phyloP scores from a whole-genome alignment of 768 basidiomycete species.

The Vishniacozyma victoriae region DNA sequence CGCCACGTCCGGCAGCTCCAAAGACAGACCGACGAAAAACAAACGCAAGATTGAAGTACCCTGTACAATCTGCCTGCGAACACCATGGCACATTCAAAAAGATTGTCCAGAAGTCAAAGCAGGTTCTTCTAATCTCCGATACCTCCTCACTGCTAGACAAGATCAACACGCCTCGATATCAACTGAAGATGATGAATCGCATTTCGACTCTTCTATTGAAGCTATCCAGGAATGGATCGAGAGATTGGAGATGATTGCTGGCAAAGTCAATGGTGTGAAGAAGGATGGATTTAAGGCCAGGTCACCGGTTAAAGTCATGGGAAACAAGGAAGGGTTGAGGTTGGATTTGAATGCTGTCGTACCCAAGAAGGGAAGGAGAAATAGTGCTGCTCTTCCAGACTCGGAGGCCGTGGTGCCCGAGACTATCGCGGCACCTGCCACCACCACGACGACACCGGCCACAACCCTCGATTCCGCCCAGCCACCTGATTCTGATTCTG shows the following conservation, averaged over 20 bases:
- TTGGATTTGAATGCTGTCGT: too few species aligned
- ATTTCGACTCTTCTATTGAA: conserved; percentile 1
- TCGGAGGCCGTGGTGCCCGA: too few species aligned
- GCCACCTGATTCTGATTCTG: background rate
- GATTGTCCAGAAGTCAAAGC: conserved; percentile 26
- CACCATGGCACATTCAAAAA: conserved; percentile 28
- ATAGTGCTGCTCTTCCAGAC: too few species aligned
- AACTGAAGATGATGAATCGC: background rate
- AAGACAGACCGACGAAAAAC: too few species aligned
- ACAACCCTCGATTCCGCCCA: background rate
- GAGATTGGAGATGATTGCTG: conserved; percentile 7
- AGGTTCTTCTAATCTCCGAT: conserved; percentile 9
- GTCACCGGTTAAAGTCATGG: too few species aligned
- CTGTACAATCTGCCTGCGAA: too few species aligned
- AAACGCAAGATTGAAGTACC: too few species aligned
- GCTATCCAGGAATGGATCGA: conserved; percentile 22
- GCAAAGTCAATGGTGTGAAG: conserved; percentile 7
- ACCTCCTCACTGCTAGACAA: conserved; percentile 9
- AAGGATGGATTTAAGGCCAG: too few species aligned
- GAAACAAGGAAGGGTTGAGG: too few species aligned
- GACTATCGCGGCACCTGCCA: background rate
- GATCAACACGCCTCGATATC: background rate
- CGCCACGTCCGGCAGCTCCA: too few species aligned
- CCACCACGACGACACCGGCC: background rate
- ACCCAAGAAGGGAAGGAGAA: too few species aligned